Percentiles rank a stretch among this genome's conserved stretches.
These are phyloP conservation scores for Malassezia restricta DNA, from an alignment of 1,284 basidiomycete species.

Conservation along the genomic window DNA sequence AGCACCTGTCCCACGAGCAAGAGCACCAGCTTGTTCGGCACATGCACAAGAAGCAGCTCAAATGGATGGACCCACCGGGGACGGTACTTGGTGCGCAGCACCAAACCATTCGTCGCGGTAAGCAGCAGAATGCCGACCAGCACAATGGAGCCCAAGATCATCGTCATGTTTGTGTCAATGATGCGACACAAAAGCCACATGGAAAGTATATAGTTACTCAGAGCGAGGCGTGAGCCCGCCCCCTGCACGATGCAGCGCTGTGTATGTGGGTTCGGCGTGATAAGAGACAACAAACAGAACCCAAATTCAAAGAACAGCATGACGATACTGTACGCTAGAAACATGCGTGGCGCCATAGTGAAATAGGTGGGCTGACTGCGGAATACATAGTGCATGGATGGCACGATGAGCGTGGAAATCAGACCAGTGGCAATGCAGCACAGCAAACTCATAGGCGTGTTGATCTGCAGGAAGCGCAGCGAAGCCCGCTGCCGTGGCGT, in stretches of 20 bases:
- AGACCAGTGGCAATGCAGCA: constrained; percentile 7
- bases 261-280: constrained; percentile 11
- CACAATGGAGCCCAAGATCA: constrained; percentile 23
- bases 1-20: constrained; percentile 49
- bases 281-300: constrained; percentile 9
- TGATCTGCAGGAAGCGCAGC: constrained; percentile 14
- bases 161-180: constrained; percentile 28
- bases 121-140: constrained; percentile 26
- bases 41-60: constrained; percentile 51
- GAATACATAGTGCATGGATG: constrained; percentile 9
- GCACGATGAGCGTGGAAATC: constrained; percentile 8
- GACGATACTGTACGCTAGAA: constrained; percentile 6
- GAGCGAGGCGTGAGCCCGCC: constrained; percentile 58
- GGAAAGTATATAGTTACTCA: constrained; percentile 70
- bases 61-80: constrained; percentile 48
- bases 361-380: constrained; percentile 10
- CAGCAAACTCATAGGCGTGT: constrained; percentile 13
- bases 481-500: constrained; percentile 5
- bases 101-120: constrained; percentile 27
- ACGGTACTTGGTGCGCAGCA: constrained; percentile 25
- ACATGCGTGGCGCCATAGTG: constrained; percentile 10
- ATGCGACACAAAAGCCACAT: constrained; percentile 73
- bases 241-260: constrained; percentile 9
- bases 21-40: constrained; percentile 49
- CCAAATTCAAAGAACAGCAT: constrained; percentile 11